Conservation (phyloP, 2,329 filamentous ascomycete genomes). For the Sporothrix curviconia region DNA sequence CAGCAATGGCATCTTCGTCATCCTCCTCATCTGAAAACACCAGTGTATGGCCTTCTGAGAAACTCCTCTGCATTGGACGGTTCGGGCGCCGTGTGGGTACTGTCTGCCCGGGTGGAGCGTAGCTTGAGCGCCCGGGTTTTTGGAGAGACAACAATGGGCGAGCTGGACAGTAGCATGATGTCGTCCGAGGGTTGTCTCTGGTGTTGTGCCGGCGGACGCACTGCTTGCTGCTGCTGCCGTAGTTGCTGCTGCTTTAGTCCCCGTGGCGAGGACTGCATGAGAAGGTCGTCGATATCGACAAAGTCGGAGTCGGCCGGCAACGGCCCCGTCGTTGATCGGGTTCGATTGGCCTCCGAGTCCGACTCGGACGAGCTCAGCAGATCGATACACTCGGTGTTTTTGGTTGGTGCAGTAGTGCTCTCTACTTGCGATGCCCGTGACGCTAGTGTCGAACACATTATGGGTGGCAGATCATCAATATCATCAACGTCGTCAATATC, state of each 20-base stretch:
- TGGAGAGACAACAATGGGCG: not conserved
- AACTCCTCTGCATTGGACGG: conserved; percentile 8
- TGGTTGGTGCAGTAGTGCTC: not conserved
- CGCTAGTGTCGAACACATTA: not conserved
- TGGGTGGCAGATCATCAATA: not conserved
- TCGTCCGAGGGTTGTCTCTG: not conserved
- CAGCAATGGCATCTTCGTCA: conserved; percentile 10
- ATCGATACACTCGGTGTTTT: conserved; percentile 9
- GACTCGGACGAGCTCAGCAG: conserved; percentile 14
- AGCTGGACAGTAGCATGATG: conserved; percentile 7
- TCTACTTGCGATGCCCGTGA: too few relatives aligned
- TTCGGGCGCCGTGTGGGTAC: not conserved
- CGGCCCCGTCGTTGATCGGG: not conserved
- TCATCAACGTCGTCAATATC: not conserved
- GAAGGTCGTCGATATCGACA: conserved; percentile 9
- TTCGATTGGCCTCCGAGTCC: not conserved
- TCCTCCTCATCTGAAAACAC: conserved; percentile 14
- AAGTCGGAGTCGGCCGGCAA: not conserved
- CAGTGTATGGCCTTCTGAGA: conserved; percentile 8
- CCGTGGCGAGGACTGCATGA: not conserved
- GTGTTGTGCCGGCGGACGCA: not conserved
- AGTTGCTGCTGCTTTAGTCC: not conserved
- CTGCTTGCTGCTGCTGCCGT: too few relatives aligned
- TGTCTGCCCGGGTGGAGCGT: too few relatives aligned
- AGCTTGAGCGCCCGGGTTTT: too few relatives aligned